Conservation (phyloP, 2,329 filamentous ascomycete genomes). For the Amauroascus niger region DNA sequence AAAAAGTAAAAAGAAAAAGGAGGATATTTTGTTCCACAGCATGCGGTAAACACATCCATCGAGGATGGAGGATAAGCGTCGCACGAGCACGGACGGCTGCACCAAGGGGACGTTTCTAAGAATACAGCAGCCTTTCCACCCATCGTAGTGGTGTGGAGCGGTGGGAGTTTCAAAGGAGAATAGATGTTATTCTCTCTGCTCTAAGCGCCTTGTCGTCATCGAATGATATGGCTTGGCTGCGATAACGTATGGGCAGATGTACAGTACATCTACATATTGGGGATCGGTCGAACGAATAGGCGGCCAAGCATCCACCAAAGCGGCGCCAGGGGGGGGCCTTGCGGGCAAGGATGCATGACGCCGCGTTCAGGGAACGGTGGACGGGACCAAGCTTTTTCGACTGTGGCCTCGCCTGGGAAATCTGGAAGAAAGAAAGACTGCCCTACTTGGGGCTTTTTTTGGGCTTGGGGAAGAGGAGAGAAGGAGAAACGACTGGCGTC, state of each 20-base stretch:
- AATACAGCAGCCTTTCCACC: background rate
- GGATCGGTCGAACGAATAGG: too few species aligned
- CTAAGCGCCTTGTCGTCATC: too few species aligned
- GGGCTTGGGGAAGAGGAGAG: too few species aligned
- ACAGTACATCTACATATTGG: too few species aligned
- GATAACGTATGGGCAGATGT: too few species aligned
- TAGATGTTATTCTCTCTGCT: background rate
- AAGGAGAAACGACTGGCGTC: too few species aligned
- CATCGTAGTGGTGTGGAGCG: background rate
- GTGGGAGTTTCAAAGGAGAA: background rate
- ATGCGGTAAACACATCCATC: slow-evolving; percentile 9
- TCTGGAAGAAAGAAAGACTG: too few species aligned
- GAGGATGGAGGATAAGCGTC: slow-evolving; percentile 8
- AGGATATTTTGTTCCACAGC: slow-evolving; percentile 4
- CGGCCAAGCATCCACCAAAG: background rate
- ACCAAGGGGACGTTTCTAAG: background rate
- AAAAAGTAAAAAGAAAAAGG: background rate
- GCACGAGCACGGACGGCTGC: slow-evolving; percentile 1
- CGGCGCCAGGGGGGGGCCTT: background rate
- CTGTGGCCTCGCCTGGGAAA: too few species aligned
- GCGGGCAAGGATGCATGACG: too few species aligned
- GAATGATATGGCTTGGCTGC: too few species aligned
- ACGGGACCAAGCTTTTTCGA: background rate
- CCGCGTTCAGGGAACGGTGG: background rate
- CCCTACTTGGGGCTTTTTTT: too few species aligned